These are phyloP conservation scores for Lycium ferocissimum DNA, from an alignment of 257 asterid genomes.

Conservation along the genomic window DNA sequence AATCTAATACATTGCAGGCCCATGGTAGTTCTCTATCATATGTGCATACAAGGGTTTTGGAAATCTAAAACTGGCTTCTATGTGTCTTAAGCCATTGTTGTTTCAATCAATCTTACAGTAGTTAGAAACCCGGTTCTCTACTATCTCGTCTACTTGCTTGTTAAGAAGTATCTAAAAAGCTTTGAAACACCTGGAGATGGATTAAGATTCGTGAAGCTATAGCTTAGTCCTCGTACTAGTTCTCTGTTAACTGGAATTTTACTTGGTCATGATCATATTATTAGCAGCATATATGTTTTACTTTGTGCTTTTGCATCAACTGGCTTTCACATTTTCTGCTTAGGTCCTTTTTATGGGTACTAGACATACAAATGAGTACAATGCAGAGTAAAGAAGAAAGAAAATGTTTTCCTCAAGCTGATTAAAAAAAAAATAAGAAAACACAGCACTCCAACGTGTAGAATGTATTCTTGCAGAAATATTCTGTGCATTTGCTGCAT, in stretches of 20 bases:
- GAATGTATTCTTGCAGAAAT: not conserved
- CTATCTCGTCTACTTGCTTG: not conserved
- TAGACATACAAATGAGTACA: not conserved
- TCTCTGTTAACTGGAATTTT: constrained; percentile 1
- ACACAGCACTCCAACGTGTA: not conserved
- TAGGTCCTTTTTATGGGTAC: constrained; percentile 8
- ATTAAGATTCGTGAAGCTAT: not conserved
- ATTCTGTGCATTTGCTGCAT: constrained; percentile 2
- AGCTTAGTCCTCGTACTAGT: not conserved
- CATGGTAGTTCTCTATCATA: not conserved
- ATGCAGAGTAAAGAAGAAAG: not conserved
- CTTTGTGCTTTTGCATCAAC: not conserved
- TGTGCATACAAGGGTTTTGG: not conserved
- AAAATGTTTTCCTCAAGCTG: not conserved
- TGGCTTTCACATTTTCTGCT: constrained; percentile 5
- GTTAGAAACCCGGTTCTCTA: not conserved
- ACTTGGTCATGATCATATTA: not conserved
- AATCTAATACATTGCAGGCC: constrained; percentile 3
- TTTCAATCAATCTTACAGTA: constrained; percentile 17
- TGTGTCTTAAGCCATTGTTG: not conserved
- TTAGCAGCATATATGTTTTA: not conserved
- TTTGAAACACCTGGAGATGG: constrained; percentile 10
- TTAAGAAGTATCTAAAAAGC: not conserved
- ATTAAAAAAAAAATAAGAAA: not conserved
- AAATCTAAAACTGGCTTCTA: constrained; percentile 6